A percentile compares a stretch with the other conserved stretches of the same genome.
phyloP scores from a whole-genome alignment of 805 yeast species.

The Candida montana region DNA sequence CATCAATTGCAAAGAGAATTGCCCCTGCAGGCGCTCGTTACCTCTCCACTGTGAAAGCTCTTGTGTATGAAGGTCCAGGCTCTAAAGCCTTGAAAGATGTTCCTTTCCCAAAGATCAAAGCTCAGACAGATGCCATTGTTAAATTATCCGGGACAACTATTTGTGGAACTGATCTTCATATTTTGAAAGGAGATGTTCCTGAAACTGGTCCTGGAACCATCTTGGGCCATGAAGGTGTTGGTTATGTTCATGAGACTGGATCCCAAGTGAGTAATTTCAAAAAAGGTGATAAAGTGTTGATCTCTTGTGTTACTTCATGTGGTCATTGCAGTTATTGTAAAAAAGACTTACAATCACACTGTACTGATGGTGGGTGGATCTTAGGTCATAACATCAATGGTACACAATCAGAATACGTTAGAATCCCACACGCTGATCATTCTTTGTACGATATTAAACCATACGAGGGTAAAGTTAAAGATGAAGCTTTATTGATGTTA shows the following conservation, averaged over 20 bases:
- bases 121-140: constrained; percentile 52
- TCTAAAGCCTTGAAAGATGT: constrained; percentile 32
- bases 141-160: constrained; percentile 54
- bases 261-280: constrained; percentile 42
- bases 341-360: constrained; percentile 54
- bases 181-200: constrained; percentile 55
- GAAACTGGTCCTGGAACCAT: constrained; percentile 42
- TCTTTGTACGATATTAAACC: constrained; percentile 30
- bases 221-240: constrained; percentile 63
- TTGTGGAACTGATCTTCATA: constrained; percentile 63
- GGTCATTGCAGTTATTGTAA: constrained; percentile 52
- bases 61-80: constrained; percentile 42
- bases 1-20: background rate
- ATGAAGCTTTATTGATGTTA: constrained; percentile 52
- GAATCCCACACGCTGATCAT: constrained; percentile 46
- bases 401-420: constrained; percentile 58
- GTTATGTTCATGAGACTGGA: constrained; percentile 47
- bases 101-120: constrained; percentile 37
- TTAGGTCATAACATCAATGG: constrained; percentile 59
- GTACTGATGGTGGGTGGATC: constrained; percentile 50
- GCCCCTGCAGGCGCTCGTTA: background rate
- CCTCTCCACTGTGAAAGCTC: constrained; percentile 29
- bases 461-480: constrained; percentile 32
- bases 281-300: constrained; percentile 53
- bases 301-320: constrained; percentile 63